These are phyloP conservation scores for Coemansia sp. DNA, from an alignment of 192 early-diverging fungal genomes.

Conservation along the genomic window DNA sequence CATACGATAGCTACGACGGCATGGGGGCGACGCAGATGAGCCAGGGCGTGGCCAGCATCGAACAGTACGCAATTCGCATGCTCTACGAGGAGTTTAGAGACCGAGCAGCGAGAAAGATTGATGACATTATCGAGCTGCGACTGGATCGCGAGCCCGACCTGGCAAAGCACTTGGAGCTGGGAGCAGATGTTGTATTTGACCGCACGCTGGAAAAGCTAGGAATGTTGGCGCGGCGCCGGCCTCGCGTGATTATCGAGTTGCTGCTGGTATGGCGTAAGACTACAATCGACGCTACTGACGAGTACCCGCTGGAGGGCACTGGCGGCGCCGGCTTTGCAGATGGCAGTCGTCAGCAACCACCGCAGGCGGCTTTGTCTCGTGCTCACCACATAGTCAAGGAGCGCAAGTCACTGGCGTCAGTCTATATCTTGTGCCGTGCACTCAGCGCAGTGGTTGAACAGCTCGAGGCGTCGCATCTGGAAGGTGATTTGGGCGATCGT, in stretches of 20 bases:
- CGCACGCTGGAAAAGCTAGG: slow-evolving; percentile 78
- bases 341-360: slow-evolving; percentile 2
- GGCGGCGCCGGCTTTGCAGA: neutral
- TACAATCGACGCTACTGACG: slow-evolving; percentile 57
- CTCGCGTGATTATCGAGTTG: slow-evolving; percentile 82
- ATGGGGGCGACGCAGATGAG: neutral
- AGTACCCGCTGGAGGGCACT: slow-evolving; percentile 41
- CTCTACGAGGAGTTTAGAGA: slow-evolving; percentile 55
- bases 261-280: slow-evolving; percentile 79
- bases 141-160: slow-evolving; percentile 70
- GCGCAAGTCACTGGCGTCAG: slow-evolving; percentile 64
- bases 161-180: slow-evolving; percentile 61
- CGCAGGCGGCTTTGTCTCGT: slow-evolving; percentile 32
- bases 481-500: slow-evolving; percentile 81
- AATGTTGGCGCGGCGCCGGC: slow-evolving; percentile 79
- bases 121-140: slow-evolving; percentile 41
- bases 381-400: slow-evolving; percentile 53
- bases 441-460: slow-evolving; percentile 84
- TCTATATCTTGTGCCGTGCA: slow-evolving; percentile 89
- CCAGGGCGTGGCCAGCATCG: slow-evolving; percentile 29
- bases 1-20: slow-evolving; percentile 13
- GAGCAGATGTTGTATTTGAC: slow-evolving; percentile 82
- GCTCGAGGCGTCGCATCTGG: slow-evolving; percentile 71
- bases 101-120: slow-evolving; percentile 44
- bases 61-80: slow-evolving; percentile 51